These are phyloP conservation scores for Trichoderma gamsii DNA, from an alignment of 495 filamentous ascomycete species.

Conservation along the genomic window DNA sequence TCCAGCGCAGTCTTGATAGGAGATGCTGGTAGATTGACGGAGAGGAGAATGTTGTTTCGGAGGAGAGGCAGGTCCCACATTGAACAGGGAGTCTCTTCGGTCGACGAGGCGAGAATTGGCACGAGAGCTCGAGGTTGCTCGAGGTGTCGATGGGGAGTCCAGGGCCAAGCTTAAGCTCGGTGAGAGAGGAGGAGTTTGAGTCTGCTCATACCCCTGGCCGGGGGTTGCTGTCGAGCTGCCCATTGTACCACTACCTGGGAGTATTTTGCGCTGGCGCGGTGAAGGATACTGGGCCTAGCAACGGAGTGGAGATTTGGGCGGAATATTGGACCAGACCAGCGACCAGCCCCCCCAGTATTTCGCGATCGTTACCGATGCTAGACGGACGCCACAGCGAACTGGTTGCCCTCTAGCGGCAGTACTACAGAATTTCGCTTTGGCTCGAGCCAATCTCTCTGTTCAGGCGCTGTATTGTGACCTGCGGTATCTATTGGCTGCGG, in stretches of 20 bases:
- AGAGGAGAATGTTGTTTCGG: background rate
- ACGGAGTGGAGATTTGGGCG: background rate
- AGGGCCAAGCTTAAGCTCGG: constrained; percentile 8
- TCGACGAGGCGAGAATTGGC: constrained; percentile 2
- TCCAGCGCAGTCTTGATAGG: constrained; percentile 10
- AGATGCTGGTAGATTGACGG: background rate
- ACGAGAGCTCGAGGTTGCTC: constrained; percentile 1
- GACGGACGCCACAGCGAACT: background rate
- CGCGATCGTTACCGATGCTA: constrained; percentile 11
- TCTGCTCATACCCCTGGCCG: constrained; percentile 11
- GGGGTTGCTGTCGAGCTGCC: constrained; percentile 4
- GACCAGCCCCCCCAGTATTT: constrained; percentile 9
- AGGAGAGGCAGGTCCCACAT: constrained; percentile 3
- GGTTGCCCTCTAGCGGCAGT: background rate
- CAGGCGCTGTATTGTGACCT: too few species aligned
- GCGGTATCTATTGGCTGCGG: too few species aligned
- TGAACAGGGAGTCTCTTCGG: constrained; percentile 8
- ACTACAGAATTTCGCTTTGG: background rate
- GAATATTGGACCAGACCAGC: constrained; percentile 5
- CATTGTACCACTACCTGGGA: background rate
- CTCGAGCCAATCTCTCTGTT: background rate
- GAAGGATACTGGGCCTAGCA: background rate
- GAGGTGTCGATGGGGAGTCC: constrained; percentile 5
- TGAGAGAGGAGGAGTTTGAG: constrained; percentile 14
- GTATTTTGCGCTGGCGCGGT: background rate